A percentile compares a stretch with the other conserved stretches of the same genome.
Evolutionary conservation across 306 rosid genomes (phyloP).

Genomic region (Quercus cerris): DNA sequence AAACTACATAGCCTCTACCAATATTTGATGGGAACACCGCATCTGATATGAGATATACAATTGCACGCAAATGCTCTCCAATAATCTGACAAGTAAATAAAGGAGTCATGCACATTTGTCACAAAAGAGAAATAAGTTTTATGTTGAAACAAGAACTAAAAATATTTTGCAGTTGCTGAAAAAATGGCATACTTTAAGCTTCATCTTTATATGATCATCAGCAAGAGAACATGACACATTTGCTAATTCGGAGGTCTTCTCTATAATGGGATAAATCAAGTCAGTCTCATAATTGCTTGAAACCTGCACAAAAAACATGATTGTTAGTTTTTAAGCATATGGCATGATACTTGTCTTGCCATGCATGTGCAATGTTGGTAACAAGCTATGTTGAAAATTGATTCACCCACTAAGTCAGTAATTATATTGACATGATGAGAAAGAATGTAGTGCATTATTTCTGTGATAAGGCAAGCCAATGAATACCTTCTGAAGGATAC

Average conservation of each 20-base stretch:
- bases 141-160: background rate
- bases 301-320: conserved; percentile 55
- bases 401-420: background rate
- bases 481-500: conserved; percentile 84
- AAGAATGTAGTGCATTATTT: background rate
- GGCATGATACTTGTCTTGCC: conserved; percentile 8
- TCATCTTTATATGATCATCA: conserved; percentile 64
- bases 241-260: conserved; percentile 71
- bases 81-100: conserved; percentile 49
- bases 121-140: background rate
- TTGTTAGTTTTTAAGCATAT: conserved; percentile 6
- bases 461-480: conserved; percentile 17
- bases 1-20: conserved; percentile 88
- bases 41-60: conserved; percentile 88
- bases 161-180: conserved; percentile 11
- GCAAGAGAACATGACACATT: conserved; percentile 59
- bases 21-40: conserved; percentile 91
- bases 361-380: background rate
- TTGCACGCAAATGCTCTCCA: conserved; percentile 97
- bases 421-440: background rate
- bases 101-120: conserved; percentile 5
- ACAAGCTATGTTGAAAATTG: background rate
- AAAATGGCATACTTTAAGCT: conserved; percentile 55
- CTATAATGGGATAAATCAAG: conserved; percentile 88
- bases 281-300: conserved; percentile 94